Base-by-base conservation (phyloP, 352 stramenopile species). In the Albugo candida region DNA sequence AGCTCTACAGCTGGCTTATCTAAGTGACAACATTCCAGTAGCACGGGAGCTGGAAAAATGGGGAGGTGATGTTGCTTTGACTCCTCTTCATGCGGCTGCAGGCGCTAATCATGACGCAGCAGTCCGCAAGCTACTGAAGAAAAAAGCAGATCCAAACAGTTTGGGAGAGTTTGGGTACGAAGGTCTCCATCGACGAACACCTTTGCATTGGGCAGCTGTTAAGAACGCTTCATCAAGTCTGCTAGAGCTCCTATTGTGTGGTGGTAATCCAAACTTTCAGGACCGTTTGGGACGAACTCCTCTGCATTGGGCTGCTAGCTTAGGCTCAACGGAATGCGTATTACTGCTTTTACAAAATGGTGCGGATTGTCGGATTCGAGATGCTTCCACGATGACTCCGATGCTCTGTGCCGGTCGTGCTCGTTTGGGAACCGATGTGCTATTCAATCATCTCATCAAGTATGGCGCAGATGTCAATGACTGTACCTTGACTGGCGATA, bases 201-300 rank as follows among this genome's bases (percentile, higher is more conserved):
- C 77, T 1, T 47, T 89, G 16, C 77, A 87, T 50, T 89, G 74
- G 74, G 77, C 77, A 0, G 74, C 77, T 2, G 60, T 67, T 24
- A 80, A 83, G 53, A 75, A 83, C 47, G 67, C 81, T 34, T 35
- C 59, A 0, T 53, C 65, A 0, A 64, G 81, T 11, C 68, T 86
- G 1, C 49, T 52, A 10, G 39, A 83, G 13, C 50, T 89, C 20
- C 47, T 89, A 19, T 59, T 53, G 19, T 83, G 71, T 48, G 69
- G 73, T 31, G 70, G 60, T 5, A 53, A 67, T 5, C 55, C 80
- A 4, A 67, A 91, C 14, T 64, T 67, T 1, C 56, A 58, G 12
- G 77, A 91, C 48, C 56, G 70, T 0, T 81, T 87, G 53, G 74
- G 74, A 11, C 71, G 75, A 24, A 83, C 76, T 12, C 53, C 76